Evolutionary conservation across 805 yeast genomes (phyloP).

Genomic region (Candida cerambycidarum): DNA sequence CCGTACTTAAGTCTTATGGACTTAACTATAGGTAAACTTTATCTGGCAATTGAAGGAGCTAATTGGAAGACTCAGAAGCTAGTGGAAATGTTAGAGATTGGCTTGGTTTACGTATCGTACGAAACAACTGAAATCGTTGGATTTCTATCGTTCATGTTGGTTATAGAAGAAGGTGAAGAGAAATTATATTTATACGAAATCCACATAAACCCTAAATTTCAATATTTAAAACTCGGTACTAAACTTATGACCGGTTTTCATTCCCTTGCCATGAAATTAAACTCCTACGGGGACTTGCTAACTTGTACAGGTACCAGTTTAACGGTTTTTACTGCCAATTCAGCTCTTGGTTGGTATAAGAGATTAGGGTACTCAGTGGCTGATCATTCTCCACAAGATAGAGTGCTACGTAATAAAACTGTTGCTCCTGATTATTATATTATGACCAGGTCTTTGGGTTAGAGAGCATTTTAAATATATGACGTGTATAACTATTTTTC

Average conservation of each 20-base stretch:
- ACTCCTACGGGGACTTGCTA: background rate
- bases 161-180: slow-evolving; percentile 36
- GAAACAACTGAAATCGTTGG: slow-evolving; percentile 25
- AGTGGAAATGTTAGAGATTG: slow-evolving; percentile 48
- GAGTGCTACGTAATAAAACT: slow-evolving; percentile 31
- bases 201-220: slow-evolving; percentile 41
- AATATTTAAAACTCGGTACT: slow-evolving; percentile 40
- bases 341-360: slow-evolving; percentile 46
- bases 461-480: too few relatives aligned
- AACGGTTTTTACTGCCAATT: slow-evolving; percentile 53
- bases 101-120: slow-evolving; percentile 45
- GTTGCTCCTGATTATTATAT: slow-evolving; percentile 45
- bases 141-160: slow-evolving; percentile 48
- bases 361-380: slow-evolving; percentile 38
- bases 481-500: slow-evolving; percentile 16
- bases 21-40: slow-evolving; percentile 27
- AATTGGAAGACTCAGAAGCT: slow-evolving; percentile 43
- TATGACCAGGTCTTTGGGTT: slow-evolving; percentile 5
- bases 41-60: slow-evolving; percentile 30
- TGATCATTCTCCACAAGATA: slow-evolving; percentile 46
- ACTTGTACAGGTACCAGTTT: slow-evolving; percentile 32
- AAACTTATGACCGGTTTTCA: slow-evolving; percentile 38
- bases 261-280: slow-evolving; percentile 20
- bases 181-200: slow-evolving; percentile 58
- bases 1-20: slow-evolving; percentile 25